phyloP scores from a whole-genome alignment of 2,329 filamentous ascomycete genomes.

The Parastagonospora avenae region DNA sequence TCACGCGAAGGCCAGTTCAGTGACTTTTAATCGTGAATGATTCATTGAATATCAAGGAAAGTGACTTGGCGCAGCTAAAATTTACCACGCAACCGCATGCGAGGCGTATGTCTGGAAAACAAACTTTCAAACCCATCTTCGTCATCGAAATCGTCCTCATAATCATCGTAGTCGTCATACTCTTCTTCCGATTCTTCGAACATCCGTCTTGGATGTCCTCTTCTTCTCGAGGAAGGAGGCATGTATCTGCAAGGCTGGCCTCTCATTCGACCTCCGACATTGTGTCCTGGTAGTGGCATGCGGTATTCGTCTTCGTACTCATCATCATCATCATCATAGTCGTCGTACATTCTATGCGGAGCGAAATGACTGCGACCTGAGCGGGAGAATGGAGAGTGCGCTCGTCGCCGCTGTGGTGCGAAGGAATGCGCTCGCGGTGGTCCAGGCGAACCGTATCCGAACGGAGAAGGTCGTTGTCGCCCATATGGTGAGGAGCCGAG shows the following conservation, averaged over 20 bases:
- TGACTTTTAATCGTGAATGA: too few relatives aligned
- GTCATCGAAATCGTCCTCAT: constrained; percentile 11
- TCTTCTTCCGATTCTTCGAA: constrained; percentile 7
- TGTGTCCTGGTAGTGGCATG: not conserved
- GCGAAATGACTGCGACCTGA: constrained; percentile 1
- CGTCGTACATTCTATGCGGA: constrained; percentile 1
- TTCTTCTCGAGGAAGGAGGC: not conserved
- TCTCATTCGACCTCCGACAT: not conserved
- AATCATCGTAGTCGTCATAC: constrained; percentile 10
- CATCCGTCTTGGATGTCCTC: not conserved
- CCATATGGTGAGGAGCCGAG: not conserved
- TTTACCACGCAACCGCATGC: not conserved
- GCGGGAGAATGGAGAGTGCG: constrained; percentile 5
- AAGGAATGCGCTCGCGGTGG: constrained; percentile 1
- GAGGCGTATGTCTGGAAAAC: not conserved
- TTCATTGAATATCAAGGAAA: too few relatives aligned
- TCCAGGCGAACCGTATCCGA: not conserved
- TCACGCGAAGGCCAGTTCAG: too few relatives aligned
- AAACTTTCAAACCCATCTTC: not conserved
- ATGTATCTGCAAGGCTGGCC: not conserved
- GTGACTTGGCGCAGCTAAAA: not conserved
- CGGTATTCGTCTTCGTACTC: constrained; percentile 12
- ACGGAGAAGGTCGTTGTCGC: constrained; percentile 1
- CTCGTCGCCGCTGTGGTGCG: constrained; percentile 1
- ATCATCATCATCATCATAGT: constrained; percentile 18